Evolutionary conservation across 2,329 filamentous ascomycete species (phyloP), one percentile per base, ranked within the genome.

Genomic region (Pseudocercospora pini-densiflorae): DNA sequence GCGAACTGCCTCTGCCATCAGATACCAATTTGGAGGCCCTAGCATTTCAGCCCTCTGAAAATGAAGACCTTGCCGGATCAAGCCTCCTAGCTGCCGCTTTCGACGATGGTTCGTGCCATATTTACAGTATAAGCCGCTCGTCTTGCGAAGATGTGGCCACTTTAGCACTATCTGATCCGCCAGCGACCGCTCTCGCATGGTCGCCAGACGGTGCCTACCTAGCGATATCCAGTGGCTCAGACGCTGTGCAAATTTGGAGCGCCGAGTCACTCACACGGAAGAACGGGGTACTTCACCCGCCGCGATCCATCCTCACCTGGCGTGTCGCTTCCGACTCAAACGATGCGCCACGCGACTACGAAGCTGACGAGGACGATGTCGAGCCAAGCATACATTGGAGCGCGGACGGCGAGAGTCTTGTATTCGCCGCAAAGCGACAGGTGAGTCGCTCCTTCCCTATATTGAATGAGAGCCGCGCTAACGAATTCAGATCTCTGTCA

Each of bases 321-420:
- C 71, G 74, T 29, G 71, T 73, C 9, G 67, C 70, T 29, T 54
- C 66, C 7, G 69, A 70, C 21, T 55, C 43, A 7, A 65, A 65
- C 40, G 69, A 49, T 59, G 66, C 36, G 45, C 67, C 68, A 14
- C 65, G 67, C 49, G 71, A 62, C 10, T 62, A 71, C 14, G 68
- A 69, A 14, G 67, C 71, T 27, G 71, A 67, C 23, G 57, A 72
- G 21, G 61, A 63, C 36, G 69, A 71, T 23, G 58, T 62, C 14
- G 73, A 77, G 66, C 77, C 77, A 8, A 77, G 73, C 67, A 75
- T 87, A 60, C 80, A 79, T 31, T 87, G 85, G 85, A 84, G 85
- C 73, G 78, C 78, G 12, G 82, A 86, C 73, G 84, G 84, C n/a
- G 83, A 83, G 71, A 84, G 81, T 70, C 77, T 87, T 64, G 83